Evolutionary conservation across 306 rosid species (phyloP).

Genomic region (Rosa lucieae): DNA sequence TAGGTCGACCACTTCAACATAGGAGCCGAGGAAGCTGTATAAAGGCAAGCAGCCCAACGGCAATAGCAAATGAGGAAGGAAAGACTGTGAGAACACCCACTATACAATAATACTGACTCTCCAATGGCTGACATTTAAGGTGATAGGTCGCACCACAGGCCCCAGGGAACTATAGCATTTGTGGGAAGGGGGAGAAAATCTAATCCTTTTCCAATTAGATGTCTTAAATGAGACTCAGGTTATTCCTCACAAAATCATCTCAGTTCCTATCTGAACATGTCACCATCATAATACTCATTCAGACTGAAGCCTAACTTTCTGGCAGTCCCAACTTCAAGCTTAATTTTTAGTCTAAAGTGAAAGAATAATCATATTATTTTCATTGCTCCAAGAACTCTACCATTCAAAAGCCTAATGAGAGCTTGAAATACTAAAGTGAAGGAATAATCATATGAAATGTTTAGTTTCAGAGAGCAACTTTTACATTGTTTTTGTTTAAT

Average conservation of each 20-base stretch:
- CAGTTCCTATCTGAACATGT: neutral
- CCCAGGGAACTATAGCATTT: neutral
- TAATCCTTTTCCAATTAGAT: neutral
- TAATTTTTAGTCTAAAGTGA: neutral
- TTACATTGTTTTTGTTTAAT: neutral
- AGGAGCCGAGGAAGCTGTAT: neutral
- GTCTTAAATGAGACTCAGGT: neutral
- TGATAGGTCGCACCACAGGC: neutral
- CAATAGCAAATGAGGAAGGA: neutral
- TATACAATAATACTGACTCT: neutral
- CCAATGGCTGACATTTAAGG: neutral
- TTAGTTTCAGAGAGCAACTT: neutral
- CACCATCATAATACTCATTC: neutral
- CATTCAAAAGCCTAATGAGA: constrained; percentile 4
- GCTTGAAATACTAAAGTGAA: neutral
- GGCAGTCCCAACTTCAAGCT: neutral
- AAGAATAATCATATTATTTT: neutral
- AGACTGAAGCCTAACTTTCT: neutral
- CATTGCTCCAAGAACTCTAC: neutral
- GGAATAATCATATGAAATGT: neutral
- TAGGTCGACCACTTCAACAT: neutral
- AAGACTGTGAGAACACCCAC: neutral
- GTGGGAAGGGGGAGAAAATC: neutral
- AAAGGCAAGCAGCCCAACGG: neutral
- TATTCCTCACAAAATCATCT: neutral